These are phyloP conservation scores for Quillaja saponaria DNA, from an alignment of 306 rosid genomes.

Conservation along the genomic window DNA sequence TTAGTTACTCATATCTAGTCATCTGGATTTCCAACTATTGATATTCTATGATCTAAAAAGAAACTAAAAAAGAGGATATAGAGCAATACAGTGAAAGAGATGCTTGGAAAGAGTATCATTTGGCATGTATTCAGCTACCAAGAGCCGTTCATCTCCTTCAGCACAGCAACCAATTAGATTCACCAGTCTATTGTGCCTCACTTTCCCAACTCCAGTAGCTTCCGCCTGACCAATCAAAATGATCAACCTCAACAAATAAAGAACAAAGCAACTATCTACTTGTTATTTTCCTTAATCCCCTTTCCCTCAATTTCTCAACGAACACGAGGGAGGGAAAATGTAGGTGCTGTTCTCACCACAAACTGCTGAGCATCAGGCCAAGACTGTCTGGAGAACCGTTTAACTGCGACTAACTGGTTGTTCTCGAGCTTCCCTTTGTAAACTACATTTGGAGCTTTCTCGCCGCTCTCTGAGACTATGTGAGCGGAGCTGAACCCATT, in stretches of 20 bases:
- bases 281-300: slow-evolving; percentile 14
- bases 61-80: slow-evolving; percentile 18
- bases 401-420: slow-evolving; percentile 69
- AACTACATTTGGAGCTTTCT: slow-evolving; percentile 81
- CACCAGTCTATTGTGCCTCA: slow-evolving; percentile 79
- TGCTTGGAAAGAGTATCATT: slow-evolving; percentile 82
- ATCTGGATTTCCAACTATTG: neutral
- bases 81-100: slow-evolving; percentile 71
- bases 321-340: neutral
- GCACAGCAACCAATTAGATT: slow-evolving; percentile 82
- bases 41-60: slow-evolving; percentile 14
- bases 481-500: slow-evolving; percentile 59
- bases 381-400: slow-evolving; percentile 72
- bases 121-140: slow-evolving; percentile 83
- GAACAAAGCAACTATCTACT: neutral
- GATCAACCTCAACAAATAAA: slow-evolving; percentile 15
- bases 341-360: slow-evolving; percentile 46
- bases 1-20: slow-evolving; percentile 8
- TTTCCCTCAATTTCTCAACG: slow-evolving; percentile 18
- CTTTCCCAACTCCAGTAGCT: slow-evolving; percentile 79
- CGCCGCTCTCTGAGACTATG: slow-evolving; percentile 81
- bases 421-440: slow-evolving; percentile 64
- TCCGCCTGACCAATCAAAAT: slow-evolving; percentile 59
- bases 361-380: slow-evolving; percentile 88
- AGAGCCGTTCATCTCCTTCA: slow-evolving; percentile 80